Evolutionary conservation across 768 basidiomycete species (phyloP).

Genomic region (Chalciporus sphaerocephalus): DNA sequence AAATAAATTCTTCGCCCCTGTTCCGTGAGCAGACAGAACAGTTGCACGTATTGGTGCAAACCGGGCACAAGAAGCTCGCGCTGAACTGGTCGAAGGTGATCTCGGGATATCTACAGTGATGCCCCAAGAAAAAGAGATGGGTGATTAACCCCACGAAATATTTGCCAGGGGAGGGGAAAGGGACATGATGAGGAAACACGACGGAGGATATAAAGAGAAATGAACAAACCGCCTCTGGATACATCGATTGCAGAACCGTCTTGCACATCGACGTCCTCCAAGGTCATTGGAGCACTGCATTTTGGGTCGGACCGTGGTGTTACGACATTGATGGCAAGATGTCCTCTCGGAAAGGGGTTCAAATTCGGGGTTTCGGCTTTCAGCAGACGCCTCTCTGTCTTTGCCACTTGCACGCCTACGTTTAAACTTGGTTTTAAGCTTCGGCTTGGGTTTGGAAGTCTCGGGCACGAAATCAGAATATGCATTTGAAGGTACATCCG

Average conservation of each 20-base stretch:
- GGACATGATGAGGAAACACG: constrained; percentile 4
- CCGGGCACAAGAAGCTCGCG: constrained; percentile 40
- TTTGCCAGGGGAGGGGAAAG: background rate
- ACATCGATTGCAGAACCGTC: constrained; percentile 35
- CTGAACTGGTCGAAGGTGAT: constrained; percentile 32
- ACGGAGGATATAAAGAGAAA: background rate
- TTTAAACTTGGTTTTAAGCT: constrained; percentile 4
- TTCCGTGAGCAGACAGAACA: constrained; percentile 43
- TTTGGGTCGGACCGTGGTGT: constrained; percentile 25
- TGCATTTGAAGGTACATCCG: background rate
- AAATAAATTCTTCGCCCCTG: constrained; percentile 46
- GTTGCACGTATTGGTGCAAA: constrained; percentile 43
- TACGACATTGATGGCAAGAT: constrained; percentile 38
- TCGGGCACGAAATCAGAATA: constrained; percentile 12
- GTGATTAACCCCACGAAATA: background rate
- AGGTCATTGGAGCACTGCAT: constrained; percentile 32
- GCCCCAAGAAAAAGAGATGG: background rate
- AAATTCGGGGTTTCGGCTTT: background rate
- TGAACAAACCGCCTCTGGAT: constrained; percentile 30
- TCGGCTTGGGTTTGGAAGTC: background rate
- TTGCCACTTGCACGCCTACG: background rate
- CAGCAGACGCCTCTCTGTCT: background rate
- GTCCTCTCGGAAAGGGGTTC: constrained; percentile 5
- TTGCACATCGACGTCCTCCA: constrained; percentile 24
- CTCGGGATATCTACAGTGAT: constrained; percentile 35